Evolutionary conservation across 306 rosid species (phyloP).

Genomic region (Quercus berberidifolia): DNA sequence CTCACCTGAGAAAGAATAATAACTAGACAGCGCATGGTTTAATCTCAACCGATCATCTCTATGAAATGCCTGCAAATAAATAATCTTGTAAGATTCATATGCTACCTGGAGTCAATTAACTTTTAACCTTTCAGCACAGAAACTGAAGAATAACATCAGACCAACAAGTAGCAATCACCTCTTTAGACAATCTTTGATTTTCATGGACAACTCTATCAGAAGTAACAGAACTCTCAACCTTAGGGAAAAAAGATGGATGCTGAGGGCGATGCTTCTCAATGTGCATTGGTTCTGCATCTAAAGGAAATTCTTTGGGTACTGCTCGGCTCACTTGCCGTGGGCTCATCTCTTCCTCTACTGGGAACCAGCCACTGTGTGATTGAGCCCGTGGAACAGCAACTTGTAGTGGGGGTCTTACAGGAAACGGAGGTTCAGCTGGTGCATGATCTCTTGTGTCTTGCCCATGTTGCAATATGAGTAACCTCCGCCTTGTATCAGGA

Average conservation of each 20-base stretch:
- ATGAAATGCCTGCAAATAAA: conserved; percentile 64
- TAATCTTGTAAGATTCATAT: conserved; percentile 5
- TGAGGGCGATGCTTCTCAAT: conserved; percentile 71
- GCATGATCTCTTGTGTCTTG: conserved; percentile 81
- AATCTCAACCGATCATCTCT: conserved; percentile 84
- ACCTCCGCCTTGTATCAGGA: conserved; percentile 99
- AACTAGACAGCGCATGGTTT: conserved; percentile 52
- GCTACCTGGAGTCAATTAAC: conserved; percentile 8
- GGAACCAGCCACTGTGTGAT: conserved; percentile 74
- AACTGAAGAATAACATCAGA: conserved; percentile 20
- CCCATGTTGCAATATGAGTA: conserved; percentile 97
- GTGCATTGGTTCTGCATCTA: conserved; percentile 65
- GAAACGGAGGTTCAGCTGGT: conserved; percentile 69
- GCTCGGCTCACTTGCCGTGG: conserved; percentile 56
- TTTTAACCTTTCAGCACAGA: conserved; percentile 9
- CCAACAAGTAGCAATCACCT: conserved; percentile 48
- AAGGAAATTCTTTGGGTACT: conserved; percentile 67
- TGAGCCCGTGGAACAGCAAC: conserved; percentile 59
- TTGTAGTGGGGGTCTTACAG: conserved; percentile 58
- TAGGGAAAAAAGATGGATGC: conserved; percentile 68
- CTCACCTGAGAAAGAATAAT: conserved; percentile 74
- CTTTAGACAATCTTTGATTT: conserved; percentile 68
- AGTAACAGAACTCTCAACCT: conserved; percentile 62
- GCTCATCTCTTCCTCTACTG: conserved; percentile 86
- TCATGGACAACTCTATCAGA: conserved; percentile 76